Conservation (phyloP, 2,329 filamentous ascomycete genomes). For the Colletotrichum simmondsii region DNA sequence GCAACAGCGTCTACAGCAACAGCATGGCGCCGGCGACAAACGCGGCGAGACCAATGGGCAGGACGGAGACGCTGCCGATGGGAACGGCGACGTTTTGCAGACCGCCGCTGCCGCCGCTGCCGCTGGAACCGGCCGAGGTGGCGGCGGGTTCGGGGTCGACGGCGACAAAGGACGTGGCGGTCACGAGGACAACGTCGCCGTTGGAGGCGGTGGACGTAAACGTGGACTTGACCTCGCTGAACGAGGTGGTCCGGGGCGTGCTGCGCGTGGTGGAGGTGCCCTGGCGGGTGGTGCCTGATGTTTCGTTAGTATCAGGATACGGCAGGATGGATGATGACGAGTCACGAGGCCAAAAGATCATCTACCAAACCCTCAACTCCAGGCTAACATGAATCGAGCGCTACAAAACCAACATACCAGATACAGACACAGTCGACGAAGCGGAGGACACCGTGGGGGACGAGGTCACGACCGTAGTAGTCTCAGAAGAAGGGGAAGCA, state of each 20-base stretch:
- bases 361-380: neutral
- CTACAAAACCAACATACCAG: constrained; percentile 35
- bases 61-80: constrained; percentile 34
- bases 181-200: constrained; percentile 57
- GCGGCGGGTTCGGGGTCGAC: constrained; percentile 49
- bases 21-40: constrained; percentile 38
- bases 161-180: constrained; percentile 61
- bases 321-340: neutral
- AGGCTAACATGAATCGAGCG: constrained; percentile 11
- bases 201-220: constrained; percentile 58
- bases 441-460: constrained; percentile 29
- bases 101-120: constrained; percentile 38
- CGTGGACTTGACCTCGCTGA: constrained; percentile 49
- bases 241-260: constrained; percentile 45
- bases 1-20: constrained; percentile 19
- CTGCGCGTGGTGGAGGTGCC: constrained; percentile 44
- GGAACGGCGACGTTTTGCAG: constrained; percentile 50
- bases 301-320: constrained; percentile 4
- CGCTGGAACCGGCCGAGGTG: constrained; percentile 36
- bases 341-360: neutral
- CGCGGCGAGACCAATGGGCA: constrained; percentile 39
- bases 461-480: constrained; percentile 33
- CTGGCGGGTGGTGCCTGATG: constrained; percentile 37
- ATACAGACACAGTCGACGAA: constrained; percentile 16
- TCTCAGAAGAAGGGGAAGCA: constrained; percentile 35